Conservation (phyloP, 768 basidiomycete genomes). For the Rhodotorula kratochvilovae region DNA sequence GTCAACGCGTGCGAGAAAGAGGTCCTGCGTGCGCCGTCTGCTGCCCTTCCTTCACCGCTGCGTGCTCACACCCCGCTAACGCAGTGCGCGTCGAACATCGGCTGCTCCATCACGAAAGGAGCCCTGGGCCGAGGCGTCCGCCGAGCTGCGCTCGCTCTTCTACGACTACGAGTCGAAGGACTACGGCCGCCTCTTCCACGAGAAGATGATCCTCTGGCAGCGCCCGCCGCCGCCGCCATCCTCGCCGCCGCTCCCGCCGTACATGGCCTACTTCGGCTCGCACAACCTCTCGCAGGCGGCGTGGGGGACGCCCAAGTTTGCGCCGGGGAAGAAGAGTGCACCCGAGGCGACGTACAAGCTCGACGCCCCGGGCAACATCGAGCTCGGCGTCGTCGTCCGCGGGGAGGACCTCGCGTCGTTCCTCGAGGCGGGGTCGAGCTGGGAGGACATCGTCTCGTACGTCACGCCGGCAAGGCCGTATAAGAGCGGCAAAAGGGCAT, state of each 20-base stretch:
- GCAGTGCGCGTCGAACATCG: conserved; percentile 21
- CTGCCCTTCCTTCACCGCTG: too few species aligned
- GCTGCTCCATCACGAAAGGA: background rate
- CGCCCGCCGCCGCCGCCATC: background rate
- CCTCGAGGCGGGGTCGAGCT: conserved; percentile 23
- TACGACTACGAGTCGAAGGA: conserved; percentile 32
- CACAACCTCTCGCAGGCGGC: conserved; percentile 27
- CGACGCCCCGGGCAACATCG: conserved; percentile 5
- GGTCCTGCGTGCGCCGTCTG: conserved; percentile 9
- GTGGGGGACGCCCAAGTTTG: conserved; percentile 4
- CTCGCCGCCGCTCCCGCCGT: background rate
- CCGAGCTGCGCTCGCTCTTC: conserved; percentile 8
- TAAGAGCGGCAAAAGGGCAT: conserved; percentile 6
- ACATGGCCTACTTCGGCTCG: conserved; percentile 24
- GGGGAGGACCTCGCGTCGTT: conserved; percentile 10
- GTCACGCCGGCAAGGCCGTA: conserved; percentile 22
- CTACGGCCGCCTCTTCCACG: conserved; percentile 29
- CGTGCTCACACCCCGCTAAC: background rate
- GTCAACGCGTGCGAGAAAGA: conserved; percentile 7
- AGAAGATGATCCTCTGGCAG: conserved; percentile 22
- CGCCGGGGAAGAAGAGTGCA: too few species aligned
- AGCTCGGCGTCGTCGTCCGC: conserved; percentile 30
- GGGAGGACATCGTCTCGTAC: conserved; percentile 34
- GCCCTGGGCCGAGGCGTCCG: background rate
- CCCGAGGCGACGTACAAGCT: background rate